Conservation (phyloP, 148 eudicot species). For the Simmondsia chinensis region DNA sequence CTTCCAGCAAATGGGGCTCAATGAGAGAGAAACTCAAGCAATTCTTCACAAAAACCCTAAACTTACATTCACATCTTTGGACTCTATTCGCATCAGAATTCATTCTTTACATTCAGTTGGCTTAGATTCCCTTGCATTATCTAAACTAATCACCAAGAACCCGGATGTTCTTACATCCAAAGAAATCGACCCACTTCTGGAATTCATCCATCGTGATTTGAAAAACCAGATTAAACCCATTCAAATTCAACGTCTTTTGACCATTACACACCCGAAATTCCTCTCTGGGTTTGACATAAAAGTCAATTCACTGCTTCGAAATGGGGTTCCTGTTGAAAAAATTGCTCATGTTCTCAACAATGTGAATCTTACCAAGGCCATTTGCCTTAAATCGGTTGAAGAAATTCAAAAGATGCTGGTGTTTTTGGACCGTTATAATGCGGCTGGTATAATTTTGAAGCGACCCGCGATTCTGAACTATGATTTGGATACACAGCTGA, state of each 20-base stretch:
- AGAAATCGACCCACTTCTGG: conserved; percentile 40
- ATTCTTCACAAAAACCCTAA: conserved; percentile 39
- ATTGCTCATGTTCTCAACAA: conserved; percentile 65
- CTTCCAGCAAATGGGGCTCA: conserved; percentile 50
- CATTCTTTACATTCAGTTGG: conserved; percentile 44
- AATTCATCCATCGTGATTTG: conserved; percentile 24
- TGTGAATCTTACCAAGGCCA: conserved; percentile 58
- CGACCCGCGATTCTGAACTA: conserved; percentile 63
- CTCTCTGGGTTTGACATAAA: conserved; percentile 53
- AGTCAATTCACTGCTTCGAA: conserved; percentile 35
- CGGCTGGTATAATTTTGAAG: conserved; percentile 45
- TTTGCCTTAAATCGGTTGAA: conserved; percentile 52
- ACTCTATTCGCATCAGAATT: conserved; percentile 40
- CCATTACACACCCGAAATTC: conserved; percentile 36
- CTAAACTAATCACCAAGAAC: conserved; percentile 40
- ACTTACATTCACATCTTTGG: conserved; percentile 27
- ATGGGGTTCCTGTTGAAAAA: conserved; percentile 58
- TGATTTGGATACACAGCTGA: conserved; percentile 65
- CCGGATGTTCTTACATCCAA: conserved; percentile 48
- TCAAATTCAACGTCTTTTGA: conserved; percentile 57
- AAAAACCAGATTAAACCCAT: conserved; percentile 33
- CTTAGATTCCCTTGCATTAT: conserved; percentile 29
- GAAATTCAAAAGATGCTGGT: conserved; percentile 51
- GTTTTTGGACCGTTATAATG: conserved; percentile 61
- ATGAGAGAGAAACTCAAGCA: conserved; percentile 27